Conservation (phyloP, 106 monocot species). For the Phalaenopsis equestris region DNA sequence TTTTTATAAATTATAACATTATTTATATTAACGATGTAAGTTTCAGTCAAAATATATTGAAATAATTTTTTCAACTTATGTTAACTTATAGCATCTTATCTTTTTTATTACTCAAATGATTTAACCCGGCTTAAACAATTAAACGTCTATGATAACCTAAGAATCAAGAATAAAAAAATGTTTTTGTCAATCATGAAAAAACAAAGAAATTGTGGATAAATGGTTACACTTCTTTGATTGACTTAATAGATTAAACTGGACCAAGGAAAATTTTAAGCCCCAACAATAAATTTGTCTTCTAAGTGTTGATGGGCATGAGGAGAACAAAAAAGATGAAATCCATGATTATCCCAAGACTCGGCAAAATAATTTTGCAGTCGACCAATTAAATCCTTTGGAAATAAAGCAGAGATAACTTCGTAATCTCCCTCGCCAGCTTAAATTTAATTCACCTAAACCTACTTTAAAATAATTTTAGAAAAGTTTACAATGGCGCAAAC, state of each 20-base stretch:
- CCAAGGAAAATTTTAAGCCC: background rate
- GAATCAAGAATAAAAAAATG: background rate
- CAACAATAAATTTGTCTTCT: background rate
- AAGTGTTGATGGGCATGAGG: background rate
- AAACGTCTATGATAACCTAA: background rate
- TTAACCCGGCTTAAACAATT: too few species aligned
- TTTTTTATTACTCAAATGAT: too few species aligned
- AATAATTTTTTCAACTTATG: too few species aligned
- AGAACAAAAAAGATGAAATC: background rate
- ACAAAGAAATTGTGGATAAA: background rate
- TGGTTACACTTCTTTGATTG: background rate
- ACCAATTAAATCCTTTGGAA: background rate
- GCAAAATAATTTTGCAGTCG: background rate
- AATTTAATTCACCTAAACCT: background rate
- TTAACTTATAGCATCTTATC: too few species aligned
- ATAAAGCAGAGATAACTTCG: background rate
- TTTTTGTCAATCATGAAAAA: background rate
- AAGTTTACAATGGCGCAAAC: background rate
- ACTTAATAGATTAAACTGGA: slow-evolving; percentile 2
- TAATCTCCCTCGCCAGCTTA: background rate
- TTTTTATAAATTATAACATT: too few species aligned
- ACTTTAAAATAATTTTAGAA: background rate
- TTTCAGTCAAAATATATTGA: too few species aligned
- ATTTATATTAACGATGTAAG: too few species aligned
- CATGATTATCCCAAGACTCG: background rate